These are phyloP conservation scores for Quercus variabilis DNA, from an alignment of 306 rosid species.

Conservation along the genomic window DNA sequence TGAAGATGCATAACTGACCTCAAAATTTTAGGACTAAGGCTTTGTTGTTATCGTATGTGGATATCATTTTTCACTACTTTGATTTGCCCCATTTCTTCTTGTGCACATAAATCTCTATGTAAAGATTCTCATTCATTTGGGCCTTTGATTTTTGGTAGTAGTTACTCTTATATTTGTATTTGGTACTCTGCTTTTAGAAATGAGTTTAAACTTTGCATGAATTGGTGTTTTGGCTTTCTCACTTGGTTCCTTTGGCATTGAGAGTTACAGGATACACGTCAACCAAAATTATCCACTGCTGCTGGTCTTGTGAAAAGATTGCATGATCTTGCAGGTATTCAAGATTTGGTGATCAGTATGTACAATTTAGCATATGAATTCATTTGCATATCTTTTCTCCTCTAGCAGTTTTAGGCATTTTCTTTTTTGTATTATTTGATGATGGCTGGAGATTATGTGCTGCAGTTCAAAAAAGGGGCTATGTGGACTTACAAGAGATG, in stretches of 20 bases:
- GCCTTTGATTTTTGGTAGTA: not conserved
- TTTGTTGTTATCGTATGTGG: not conserved
- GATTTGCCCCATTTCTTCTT: not conserved
- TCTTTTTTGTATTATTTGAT: conserved; percentile 7
- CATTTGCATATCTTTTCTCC: not conserved
- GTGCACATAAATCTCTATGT: not conserved
- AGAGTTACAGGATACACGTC: conserved; percentile 39
- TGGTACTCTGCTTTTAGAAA: not conserved
- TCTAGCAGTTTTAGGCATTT: not conserved
- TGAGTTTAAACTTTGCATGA: conserved; percentile 13
- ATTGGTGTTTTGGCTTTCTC: conserved; percentile 5
- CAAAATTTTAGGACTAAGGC: no score
- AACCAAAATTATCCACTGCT: conserved; percentile 33
- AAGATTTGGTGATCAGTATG: not conserved
- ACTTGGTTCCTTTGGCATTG: conserved; percentile 16
- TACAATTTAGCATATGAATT: not conserved
- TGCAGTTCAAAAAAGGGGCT: conserved; percentile 78
- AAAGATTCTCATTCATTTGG: not conserved
- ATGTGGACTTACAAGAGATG: conserved; percentile 58
- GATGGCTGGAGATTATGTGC: conserved; percentile 13
- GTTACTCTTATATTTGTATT: not conserved
- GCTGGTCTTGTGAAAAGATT: conserved; percentile 62
- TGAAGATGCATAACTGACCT: no score
- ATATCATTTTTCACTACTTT: not conserved
- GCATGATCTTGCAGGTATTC: conserved; percentile 52